Conservation (phyloP, 257 asterid genomes). For the Solanum chiquidenum region DNA sequence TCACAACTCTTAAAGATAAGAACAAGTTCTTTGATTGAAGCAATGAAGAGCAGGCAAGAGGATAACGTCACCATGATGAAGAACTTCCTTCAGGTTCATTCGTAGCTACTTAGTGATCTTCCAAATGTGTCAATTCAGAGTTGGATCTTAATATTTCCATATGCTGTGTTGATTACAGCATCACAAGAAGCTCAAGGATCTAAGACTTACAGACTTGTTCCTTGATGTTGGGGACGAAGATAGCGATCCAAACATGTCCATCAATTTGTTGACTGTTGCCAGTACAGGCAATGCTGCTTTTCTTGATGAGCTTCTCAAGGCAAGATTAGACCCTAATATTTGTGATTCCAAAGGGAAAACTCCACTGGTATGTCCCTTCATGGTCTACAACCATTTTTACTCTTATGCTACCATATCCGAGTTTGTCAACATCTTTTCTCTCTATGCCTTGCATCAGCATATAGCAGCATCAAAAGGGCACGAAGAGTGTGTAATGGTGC, state of each 20-base stretch:
- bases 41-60: conserved; percentile 51
- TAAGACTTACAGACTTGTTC: conserved; percentile 47
- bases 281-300: conserved; percentile 83
- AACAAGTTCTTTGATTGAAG: conserved; percentile 44
- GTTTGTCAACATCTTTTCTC: neutral
- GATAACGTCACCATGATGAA: conserved; percentile 64
- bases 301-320: conserved; percentile 82
- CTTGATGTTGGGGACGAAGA: conserved; percentile 57
- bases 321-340: conserved; percentile 75
- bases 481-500: conserved; percentile 75
- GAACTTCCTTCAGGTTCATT: conserved; percentile 64
- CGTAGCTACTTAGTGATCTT: neutral
- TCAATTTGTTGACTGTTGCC: conserved; percentile 68
- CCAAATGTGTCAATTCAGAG: neutral
- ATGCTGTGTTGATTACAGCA: conserved; percentile 30
- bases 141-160: neutral
- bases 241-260: conserved; percentile 15
- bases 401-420: neutral
- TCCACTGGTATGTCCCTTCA: conserved; percentile 44
- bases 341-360: conserved; percentile 77
- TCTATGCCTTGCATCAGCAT: conserved; percentile 34
- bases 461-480: conserved; percentile 79
- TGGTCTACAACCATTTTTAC: too few relatives aligned
- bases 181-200: conserved; percentile 66
- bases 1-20: conserved; percentile 73